Evolutionary conservation across 768 basidiomycete genomes (phyloP), one percentile per base, ranked within the genome.

Genomic region (Russula foetens): DNA sequence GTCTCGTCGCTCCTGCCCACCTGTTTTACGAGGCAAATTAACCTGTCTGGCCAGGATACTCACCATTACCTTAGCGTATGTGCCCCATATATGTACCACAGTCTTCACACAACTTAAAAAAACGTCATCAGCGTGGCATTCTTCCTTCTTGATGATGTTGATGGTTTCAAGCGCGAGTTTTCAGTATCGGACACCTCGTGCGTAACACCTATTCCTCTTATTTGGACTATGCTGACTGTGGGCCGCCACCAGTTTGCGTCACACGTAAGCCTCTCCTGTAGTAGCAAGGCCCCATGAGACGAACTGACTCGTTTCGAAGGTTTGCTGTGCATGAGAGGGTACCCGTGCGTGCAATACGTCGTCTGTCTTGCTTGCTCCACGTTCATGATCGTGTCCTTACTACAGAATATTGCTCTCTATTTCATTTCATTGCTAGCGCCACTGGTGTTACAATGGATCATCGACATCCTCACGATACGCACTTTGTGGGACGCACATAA

Each of bases 401-500:
- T 23, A 58, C 45, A 70, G 69, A 19, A 63, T 17, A 19, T 12
- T 6, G 63, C 67, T 12, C 63, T 74, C 12, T 71, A 68, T 45
- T 43, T 77, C 56, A 74, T 82, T 38, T 78, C 80, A 12, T 49
- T 80, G 28, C 81, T 85, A 2, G 77, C 89, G 3, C 95, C 95
- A 0, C 70, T 91, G 23, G 67, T 84, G 47, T 73, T 92, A 45
- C 84, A 91, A 68, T 78, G 85, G 21, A 65, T 84, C 21, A 79
- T 95, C 66, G 90, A 90, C 66, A 59, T 84, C 23, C 51, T 89
- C 15, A 86, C 91, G 23, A 76, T 92, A 29, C 81, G 87, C n/a
- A 87, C 84, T 3, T 84, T 84, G 76, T 98, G 94, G 93, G 95
- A 97, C 68, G 75, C 88, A 31, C 95, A 97, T 69, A 86, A 83